phyloP scores from a whole-genome alignment of 2,329 filamentous ascomycete genomes.

The Thelonectria olida region DNA sequence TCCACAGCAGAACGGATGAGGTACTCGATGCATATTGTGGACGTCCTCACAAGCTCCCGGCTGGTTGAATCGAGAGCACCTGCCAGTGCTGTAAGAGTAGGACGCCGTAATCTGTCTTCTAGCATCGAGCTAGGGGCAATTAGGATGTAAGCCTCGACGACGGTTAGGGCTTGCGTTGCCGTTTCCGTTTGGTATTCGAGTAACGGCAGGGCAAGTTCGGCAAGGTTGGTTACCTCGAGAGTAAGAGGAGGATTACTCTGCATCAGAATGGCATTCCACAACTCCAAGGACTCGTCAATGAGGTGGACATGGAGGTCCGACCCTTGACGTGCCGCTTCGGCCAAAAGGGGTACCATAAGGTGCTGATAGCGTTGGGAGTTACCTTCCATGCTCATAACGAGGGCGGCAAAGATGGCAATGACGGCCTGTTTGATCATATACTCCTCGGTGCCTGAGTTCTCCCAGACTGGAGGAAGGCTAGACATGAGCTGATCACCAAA shows the following conservation, averaged over 20 bases:
- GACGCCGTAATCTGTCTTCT: slow-evolving; percentile 62
- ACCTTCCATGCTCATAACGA: slow-evolving; percentile 86
- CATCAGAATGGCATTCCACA: slow-evolving; percentile 81
- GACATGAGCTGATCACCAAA: slow-evolving; percentile 85
- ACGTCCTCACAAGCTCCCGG: slow-evolving; percentile 66
- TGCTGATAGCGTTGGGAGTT: slow-evolving; percentile 81
- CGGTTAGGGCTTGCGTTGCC: slow-evolving; percentile 68
- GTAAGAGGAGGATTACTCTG: slow-evolving; percentile 71
- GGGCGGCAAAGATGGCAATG: slow-evolving; percentile 81
- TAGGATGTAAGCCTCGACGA: slow-evolving; percentile 76
- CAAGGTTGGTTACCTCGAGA: slow-evolving; percentile 69
- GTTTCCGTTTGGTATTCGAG: slow-evolving; percentile 73
- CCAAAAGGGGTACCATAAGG: slow-evolving; percentile 83
- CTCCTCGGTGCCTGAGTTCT: slow-evolving; percentile 79
- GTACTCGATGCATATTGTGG: slow-evolving; percentile 70
- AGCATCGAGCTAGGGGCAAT: slow-evolving; percentile 75
- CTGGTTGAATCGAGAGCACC: slow-evolving; percentile 61
- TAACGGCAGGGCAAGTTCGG: slow-evolving; percentile 70
- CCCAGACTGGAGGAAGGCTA: slow-evolving; percentile 85
- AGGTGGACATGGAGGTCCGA: slow-evolving; percentile 83
- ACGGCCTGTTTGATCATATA: slow-evolving; percentile 95
- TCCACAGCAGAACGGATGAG: slow-evolving; percentile 70
- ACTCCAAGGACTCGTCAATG: slow-evolving; percentile 88
- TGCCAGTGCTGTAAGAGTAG: slow-evolving; percentile 59
- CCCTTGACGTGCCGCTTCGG: slow-evolving; percentile 78